Percentiles rank a stretch among this genome's conserved stretches.
Conservation (phyloP, 768 basidiomycete species). For the Boletus speciosus region DNA sequence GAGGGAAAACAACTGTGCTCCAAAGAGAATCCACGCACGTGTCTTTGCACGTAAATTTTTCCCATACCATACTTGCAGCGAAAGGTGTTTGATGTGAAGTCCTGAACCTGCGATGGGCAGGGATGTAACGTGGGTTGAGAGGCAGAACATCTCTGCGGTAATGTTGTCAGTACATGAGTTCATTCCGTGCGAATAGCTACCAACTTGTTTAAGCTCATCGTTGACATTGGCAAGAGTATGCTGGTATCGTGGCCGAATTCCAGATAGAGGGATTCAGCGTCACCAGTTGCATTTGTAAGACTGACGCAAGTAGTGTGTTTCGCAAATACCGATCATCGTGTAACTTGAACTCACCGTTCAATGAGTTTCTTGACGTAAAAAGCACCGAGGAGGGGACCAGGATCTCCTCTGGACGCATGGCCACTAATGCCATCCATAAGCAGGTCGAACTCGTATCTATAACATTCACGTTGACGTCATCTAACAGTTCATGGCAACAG, state of each 20-base stretch:
- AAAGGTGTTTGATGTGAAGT: constrained; percentile 43
- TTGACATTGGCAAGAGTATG: constrained; percentile 37
- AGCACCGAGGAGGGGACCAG: constrained; percentile 37
- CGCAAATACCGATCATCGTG: not conserved
- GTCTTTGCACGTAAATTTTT: constrained; percentile 36
- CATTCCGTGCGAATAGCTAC: not conserved
- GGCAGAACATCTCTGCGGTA: constrained; percentile 30
- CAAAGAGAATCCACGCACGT: constrained; percentile 23
- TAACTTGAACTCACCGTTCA: constrained; percentile 29
- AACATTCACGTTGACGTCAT: not conserved
- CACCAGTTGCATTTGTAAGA: constrained; percentile 34
- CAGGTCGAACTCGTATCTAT: constrained; percentile 40
- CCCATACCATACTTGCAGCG: constrained; percentile 43
- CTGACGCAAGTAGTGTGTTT: constrained; percentile 11
- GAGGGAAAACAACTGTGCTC: not conserved
- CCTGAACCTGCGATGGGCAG: constrained; percentile 32
- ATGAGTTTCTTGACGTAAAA: constrained; percentile 40
- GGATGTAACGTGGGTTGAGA: constrained; percentile 28
- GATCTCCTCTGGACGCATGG: constrained; percentile 28
- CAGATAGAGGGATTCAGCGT: constrained; percentile 34
- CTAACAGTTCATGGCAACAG: not conserved
- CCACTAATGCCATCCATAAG: constrained; percentile 38
- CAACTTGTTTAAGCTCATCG: constrained; percentile 37
- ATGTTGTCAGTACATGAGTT: not conserved
- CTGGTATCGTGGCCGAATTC: constrained; percentile 44